Evolutionary conservation across 331 rosid genomes (phyloP).

Genomic region (Rosa hybrid): DNA sequence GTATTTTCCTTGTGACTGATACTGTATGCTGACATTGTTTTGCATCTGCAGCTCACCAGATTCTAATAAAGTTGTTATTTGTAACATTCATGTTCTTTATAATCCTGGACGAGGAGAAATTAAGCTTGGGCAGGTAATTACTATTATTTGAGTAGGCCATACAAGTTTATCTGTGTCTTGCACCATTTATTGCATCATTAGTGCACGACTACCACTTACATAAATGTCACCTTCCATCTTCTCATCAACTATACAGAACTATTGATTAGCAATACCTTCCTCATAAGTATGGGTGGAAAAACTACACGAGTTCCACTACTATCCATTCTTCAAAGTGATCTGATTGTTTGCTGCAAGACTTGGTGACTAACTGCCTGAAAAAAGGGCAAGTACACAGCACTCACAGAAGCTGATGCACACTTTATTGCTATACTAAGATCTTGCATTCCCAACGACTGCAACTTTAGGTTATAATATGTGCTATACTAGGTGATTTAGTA

Average conservation of each 20-base stretch:
- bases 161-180: neutral
- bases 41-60: conserved; percentile 52
- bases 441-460: neutral
- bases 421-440: neutral
- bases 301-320: neutral
- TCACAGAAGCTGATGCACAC: neutral
- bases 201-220: neutral
- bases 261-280: neutral
- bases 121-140: conserved; percentile 91
- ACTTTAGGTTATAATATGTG: neutral
- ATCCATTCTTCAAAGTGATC: neutral
- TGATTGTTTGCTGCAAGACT: neutral
- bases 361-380: neutral
- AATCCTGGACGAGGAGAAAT: conserved; percentile 92
- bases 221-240: neutral
- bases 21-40: neutral
- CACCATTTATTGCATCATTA: neutral
- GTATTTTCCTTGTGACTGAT: neutral
- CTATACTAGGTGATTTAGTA: neutral
- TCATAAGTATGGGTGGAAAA: neutral
- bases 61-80: conserved; percentile 65
- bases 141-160: conserved; percentile 19
- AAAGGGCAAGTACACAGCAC: neutral
- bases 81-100: conserved; percentile 90
- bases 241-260: neutral